phyloP scores from a whole-genome alignment of 805 yeast genomes.

The Metschnikowia matae region DNA sequence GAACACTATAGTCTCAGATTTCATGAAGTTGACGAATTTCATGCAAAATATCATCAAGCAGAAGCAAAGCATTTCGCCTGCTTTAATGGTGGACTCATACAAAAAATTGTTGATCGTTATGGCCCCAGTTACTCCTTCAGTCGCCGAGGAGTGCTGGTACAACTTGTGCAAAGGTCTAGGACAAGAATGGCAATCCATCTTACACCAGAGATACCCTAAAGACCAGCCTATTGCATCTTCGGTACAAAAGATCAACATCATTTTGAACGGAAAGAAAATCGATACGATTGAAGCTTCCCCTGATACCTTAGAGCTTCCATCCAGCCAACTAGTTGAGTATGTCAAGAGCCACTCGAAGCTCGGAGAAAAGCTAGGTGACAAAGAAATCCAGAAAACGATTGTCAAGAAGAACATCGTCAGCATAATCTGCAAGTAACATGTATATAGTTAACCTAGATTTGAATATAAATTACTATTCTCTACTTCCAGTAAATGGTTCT shows the following conservation, averaged over 20 bases:
- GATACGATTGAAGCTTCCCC: constrained; percentile 38
- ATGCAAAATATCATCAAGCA: constrained; percentile 38
- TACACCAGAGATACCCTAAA: constrained; percentile 64
- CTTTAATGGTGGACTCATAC: constrained; percentile 46
- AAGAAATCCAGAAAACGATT: constrained; percentile 49
- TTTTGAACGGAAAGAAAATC: constrained; percentile 70
- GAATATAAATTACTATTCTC: not conserved
- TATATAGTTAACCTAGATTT: not conserved
- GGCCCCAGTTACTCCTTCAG: constrained; percentile 79
- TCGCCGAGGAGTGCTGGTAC: constrained; percentile 82
- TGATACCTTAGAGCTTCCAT: constrained; percentile 38
- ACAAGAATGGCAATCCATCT: constrained; percentile 45
- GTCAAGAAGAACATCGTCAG: constrained; percentile 49
- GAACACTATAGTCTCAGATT: constrained; percentile 85
- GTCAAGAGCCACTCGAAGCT: constrained; percentile 12
- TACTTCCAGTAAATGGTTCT: no score
- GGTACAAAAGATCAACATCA: constrained; percentile 47
- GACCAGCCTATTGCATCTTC: constrained; percentile 39
- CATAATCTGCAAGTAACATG: constrained; percentile 23
- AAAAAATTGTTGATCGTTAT: constrained; percentile 56
- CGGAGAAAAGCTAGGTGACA: constrained; percentile 34
- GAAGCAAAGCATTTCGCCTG: constrained; percentile 27
- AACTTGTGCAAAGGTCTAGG: constrained; percentile 14
- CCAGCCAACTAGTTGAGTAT: constrained; percentile 48
- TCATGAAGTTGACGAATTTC: constrained; percentile 72